Conservation (phyloP, 441 rosid genomes). For the Hura crepitans region DNA sequence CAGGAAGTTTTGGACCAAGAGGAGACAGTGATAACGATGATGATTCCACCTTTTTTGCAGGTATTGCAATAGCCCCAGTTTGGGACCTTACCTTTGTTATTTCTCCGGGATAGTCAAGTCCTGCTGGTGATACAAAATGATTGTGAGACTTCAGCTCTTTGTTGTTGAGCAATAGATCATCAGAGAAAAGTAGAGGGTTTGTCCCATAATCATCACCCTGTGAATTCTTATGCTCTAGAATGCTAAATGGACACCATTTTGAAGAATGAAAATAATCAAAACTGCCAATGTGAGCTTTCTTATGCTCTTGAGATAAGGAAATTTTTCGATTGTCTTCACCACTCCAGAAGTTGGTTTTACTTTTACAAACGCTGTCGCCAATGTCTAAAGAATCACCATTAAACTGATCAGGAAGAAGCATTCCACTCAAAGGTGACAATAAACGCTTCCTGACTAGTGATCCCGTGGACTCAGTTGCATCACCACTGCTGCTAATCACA, state of each 20-base stretch:
- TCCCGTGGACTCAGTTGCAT: conserved; percentile 31
- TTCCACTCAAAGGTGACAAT: conserved; percentile 44
- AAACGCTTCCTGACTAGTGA: conserved; percentile 42
- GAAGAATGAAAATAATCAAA: conserved; percentile 27
- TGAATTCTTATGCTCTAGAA: conserved; percentile 28
- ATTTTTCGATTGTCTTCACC: conserved; percentile 20
- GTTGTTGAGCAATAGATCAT: conserved; percentile 31
- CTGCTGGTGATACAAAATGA: conserved; percentile 19
- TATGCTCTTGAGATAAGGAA: conserved; percentile 38
- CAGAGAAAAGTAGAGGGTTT: conserved; percentile 26
- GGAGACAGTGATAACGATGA: conserved; percentile 46
- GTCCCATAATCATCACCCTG: conserved; percentile 22
- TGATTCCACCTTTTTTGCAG: conserved; percentile 30
- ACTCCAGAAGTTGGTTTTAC: conserved; percentile 20
- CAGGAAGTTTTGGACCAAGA: conserved; percentile 47
- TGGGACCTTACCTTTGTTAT: conserved; percentile 26
- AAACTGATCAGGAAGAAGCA: conserved; percentile 42
- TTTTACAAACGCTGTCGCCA: conserved; percentile 24
- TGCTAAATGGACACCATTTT: conserved; percentile 24
- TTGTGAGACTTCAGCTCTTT: conserved; percentile 24
- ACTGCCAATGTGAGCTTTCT: conserved; percentile 45
- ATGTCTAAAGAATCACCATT: conserved; percentile 37
- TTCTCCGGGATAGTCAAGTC: conserved; percentile 24
- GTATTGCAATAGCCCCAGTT: conserved; percentile 37
- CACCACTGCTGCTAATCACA: conserved; percentile 24